Conservation (phyloP, 148 eudicot species). For the Salicornia ramosissima region DNA sequence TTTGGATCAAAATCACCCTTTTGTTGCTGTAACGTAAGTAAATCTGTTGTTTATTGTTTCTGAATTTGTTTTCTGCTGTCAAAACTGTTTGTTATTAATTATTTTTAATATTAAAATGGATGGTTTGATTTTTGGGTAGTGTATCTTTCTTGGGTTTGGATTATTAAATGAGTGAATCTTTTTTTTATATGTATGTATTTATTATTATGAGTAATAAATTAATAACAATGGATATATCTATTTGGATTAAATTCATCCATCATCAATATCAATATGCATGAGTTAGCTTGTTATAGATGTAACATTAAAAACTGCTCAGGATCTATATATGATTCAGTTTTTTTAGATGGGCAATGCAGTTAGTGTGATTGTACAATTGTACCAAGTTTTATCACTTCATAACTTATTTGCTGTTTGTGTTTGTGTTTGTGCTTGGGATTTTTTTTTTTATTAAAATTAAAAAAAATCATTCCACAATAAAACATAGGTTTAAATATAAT, state of each 20-base stretch:
- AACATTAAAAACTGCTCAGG: slow-evolving; percentile 26
- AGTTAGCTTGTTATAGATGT: slow-evolving; percentile 4
- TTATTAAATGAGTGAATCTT: slow-evolving; percentile 12
- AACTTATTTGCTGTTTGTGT: slow-evolving; percentile 16
- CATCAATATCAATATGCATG: slow-evolving; percentile 5
- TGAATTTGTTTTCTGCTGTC: slow-evolving; percentile 16
- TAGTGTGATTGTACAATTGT: slow-evolving; percentile 28
- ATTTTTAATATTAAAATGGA: background rate
- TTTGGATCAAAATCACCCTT: slow-evolving; percentile 17
- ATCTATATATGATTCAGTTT: slow-evolving; percentile 31
- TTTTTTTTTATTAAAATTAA: no score
- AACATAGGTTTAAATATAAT: no score
- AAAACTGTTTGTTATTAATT: slow-evolving; percentile 21
- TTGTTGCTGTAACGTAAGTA: slow-evolving; percentile 14
- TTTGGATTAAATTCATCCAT: background rate
- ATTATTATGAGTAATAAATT: background rate
- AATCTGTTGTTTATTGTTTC: no score
- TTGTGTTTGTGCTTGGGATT: background rate
- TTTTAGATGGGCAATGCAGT: slow-evolving; percentile 31
- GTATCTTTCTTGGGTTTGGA: slow-evolving; percentile 15
- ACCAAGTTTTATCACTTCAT: slow-evolving; percentile 18
- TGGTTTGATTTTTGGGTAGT: background rate
- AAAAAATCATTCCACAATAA: no score
- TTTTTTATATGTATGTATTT: background rate
- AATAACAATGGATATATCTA: background rate